Evolutionary conservation across 129 eudicot species (phyloP).

Genomic region (Helianthus tuberosus): DNA sequence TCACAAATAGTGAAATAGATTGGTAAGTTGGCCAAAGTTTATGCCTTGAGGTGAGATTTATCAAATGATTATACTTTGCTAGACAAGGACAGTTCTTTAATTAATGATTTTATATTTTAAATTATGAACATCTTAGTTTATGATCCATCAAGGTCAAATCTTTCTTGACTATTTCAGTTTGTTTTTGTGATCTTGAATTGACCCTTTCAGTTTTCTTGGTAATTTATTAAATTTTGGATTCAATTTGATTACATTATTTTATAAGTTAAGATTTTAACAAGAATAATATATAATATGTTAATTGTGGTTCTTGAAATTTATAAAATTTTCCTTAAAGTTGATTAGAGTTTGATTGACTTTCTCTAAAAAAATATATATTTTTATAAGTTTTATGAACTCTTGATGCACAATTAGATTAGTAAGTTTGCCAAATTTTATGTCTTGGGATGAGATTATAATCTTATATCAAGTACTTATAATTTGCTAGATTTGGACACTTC

Average conservation of each 20-base stretch:
- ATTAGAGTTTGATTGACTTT: background rate
- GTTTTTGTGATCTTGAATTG: background rate
- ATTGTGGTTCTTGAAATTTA: background rate
- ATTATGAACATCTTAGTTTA: background rate
- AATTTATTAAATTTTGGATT: background rate
- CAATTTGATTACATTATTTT: background rate
- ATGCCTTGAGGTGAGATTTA: background rate
- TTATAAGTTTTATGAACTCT: background rate
- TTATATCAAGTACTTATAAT: background rate
- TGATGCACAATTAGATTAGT: background rate
- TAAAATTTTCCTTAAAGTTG: background rate
- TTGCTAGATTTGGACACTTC: background rate
- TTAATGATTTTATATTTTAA: background rate
- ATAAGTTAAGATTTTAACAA: background rate
- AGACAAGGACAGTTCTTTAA: background rate
- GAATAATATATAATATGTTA: background rate
- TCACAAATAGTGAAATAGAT: background rate
- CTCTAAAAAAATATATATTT: background rate
- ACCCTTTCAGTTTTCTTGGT: constrained; percentile 16
- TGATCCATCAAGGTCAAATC: constrained; percentile 57
- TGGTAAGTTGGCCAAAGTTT: background rate
- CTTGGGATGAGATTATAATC: background rate
- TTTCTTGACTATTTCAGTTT: background rate
- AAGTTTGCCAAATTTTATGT: background rate
- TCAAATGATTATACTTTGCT: background rate